Base-by-base conservation (phyloP, 768 basidiomycete genomes). In the Hysterangium stoloniferum region DNA sequence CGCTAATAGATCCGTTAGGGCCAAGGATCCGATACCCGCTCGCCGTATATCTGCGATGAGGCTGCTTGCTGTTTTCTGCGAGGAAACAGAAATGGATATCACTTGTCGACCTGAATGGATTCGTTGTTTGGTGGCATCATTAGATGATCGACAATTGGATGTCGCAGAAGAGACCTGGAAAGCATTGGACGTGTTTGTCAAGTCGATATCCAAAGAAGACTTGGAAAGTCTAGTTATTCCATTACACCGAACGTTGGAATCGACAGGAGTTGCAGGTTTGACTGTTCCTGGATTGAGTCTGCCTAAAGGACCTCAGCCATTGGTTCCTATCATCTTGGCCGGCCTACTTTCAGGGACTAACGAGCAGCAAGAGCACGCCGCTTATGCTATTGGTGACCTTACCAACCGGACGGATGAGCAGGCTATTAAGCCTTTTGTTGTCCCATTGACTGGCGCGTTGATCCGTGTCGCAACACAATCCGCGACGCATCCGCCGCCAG, bases 71-170 rank as follows among this genome's bases (percentile, higher is more conserved):
- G 69, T 76, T 1, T 93, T 97, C 70, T 96, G 92, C 61, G 80
- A 89, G 56, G 83, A 78, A 41, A 85, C 88, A 3, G 76, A 83
- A 33, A 72, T 90, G 34, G 95, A 98, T 61, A 75, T 80, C 0
- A 82, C 86, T 0, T 98, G 97, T 66, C 82, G 87, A 17, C 70
- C 93, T 55, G 96, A 98, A 64, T 98, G 95, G 93, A 78, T 97
- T 48, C 82, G 94, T 6, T 89, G 92, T 56, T 74, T 98, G 13
- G 71, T 98, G 6, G 77, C 89, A 0, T 66, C 86, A 2, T 73
- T 96, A 43, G 93, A 93, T 57, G 95, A 98, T 60, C 66, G 68
- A 11, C 58, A 61, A 12, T 52, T 60, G 8, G 74, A 82, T 41
- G 78, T 84, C 1, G 62, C 73, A 3, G 90, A 79, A 2, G 84